phyloP scores from a whole-genome alignment of 768 basidiomycete genomes.

The Hygrocybe coccinea region DNA sequence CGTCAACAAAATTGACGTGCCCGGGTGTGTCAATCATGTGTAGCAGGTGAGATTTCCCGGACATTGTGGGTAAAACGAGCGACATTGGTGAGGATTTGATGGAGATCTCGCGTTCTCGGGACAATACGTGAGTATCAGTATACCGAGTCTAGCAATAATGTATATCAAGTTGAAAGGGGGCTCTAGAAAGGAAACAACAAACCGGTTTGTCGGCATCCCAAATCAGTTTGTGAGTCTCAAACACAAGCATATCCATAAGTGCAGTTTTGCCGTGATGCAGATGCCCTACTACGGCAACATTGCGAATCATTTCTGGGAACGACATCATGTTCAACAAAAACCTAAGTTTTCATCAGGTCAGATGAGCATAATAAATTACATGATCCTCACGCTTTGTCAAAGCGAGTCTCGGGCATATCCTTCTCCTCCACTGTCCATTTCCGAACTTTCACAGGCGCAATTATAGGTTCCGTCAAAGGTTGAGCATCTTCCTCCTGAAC shows the following conservation, averaged over 20 bases:
- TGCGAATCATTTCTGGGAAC: conserved; percentile 92
- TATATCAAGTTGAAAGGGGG: conserved; percentile 7
- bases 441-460: conserved; percentile 91
- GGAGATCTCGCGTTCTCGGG: conserved; percentile 85
- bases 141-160: conserved; percentile 66
- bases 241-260: conserved; percentile 93
- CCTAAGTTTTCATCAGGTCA: conserved; percentile 37
- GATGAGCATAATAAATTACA: conserved; percentile 6
- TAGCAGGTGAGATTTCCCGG: conserved; percentile 88
- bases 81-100: conserved; percentile 98
- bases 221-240: conserved; percentile 90
- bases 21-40: conserved; percentile 97
- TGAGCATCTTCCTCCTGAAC: conserved; percentile 99
- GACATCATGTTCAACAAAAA: conserved; percentile 88
- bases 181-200: conserved; percentile 24
- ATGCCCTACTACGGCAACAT: conserved; percentile 94
- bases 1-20: conserved; percentile 98
- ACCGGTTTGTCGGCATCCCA: conserved; percentile 93
- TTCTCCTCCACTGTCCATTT: conserved; percentile 96
- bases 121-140: conserved; percentile 90
- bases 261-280: conserved; percentile 98
- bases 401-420: conserved; percentile 93
- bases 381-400: conserved; percentile 81
- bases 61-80: conserved; percentile 74
- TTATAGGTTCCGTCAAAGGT: conserved; percentile 88